phyloP scores from a whole-genome alignment of 208 protist genomes.

The Balamuthia mandrillaris region DNA sequence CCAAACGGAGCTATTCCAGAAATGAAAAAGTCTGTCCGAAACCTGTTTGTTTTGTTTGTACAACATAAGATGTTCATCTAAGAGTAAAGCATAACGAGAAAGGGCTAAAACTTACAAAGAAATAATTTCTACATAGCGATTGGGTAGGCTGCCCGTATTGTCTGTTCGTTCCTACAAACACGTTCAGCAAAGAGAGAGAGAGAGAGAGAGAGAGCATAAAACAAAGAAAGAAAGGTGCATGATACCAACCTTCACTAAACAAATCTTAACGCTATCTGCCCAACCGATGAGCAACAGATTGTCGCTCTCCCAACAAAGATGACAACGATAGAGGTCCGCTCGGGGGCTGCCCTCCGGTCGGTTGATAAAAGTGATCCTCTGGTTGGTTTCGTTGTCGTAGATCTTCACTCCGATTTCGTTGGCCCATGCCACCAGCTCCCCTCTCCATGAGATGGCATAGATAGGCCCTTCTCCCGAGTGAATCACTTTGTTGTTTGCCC shows the following conservation, averaged over 20 bases:
- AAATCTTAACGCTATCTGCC: conserved; percentile 72
- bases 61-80: neutral
- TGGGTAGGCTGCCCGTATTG: neutral
- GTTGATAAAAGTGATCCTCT: conserved; percentile 74
- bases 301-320: conserved; percentile 66
- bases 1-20: conserved; percentile 70
- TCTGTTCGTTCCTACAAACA: neutral
- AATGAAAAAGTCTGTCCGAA: conserved; percentile 73
- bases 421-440: conserved; percentile 74
- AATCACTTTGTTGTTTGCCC: conserved; percentile 63
- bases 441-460: conserved; percentile 66
- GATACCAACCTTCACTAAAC: conserved; percentile 48
- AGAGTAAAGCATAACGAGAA: neutral
- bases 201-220: neutral
- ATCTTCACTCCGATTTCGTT: conserved; percentile 76
- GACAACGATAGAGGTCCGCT: conserved; percentile 64
- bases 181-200: neutral
- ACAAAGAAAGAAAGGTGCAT: neutral
- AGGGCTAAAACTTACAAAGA: neutral
- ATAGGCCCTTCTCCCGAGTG: conserved; percentile 76
- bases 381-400: conserved; percentile 65
- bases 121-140: conserved; percentile 31
- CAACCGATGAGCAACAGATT: conserved; percentile 76
- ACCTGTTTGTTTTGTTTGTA: conserved; percentile 33
- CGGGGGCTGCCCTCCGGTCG: conserved; percentile 45